A percentile compares a stretch with the other conserved stretches of the same genome.
Evolutionary conservation across 495 filamentous ascomycete species (phyloP).

Genomic region (Neurospora hispaniola): DNA sequence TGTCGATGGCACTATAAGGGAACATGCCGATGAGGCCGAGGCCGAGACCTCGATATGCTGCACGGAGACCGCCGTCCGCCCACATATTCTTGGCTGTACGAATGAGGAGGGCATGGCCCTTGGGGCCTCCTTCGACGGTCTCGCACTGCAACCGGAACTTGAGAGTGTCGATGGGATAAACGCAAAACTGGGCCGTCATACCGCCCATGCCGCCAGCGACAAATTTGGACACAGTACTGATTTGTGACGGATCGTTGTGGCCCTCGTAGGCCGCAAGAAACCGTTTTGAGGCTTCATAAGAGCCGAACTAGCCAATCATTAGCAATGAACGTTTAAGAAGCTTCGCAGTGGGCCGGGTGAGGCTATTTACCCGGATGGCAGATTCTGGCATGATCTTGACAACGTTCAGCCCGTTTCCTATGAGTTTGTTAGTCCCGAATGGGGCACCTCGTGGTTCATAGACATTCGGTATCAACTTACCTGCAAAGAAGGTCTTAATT

Average conservation of each 20-base stretch:
- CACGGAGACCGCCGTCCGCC: slow-evolving; percentile 55
- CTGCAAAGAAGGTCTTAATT: slow-evolving; percentile 87
- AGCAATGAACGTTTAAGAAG: slow-evolving; percentile 5
- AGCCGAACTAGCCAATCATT: slow-evolving; percentile 55
- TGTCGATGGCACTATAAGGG: slow-evolving; percentile 93
- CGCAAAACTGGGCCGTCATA: slow-evolving; percentile 90
- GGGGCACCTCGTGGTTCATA: not conserved
- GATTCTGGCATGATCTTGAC: slow-evolving; percentile 97
- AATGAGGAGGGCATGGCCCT: slow-evolving; percentile 74
- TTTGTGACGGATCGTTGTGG: slow-evolving; percentile 66
- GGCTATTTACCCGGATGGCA: slow-evolving; percentile 55
- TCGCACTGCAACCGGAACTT: slow-evolving; percentile 97
- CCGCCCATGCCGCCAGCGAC: slow-evolving; percentile 82
- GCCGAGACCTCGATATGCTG: slow-evolving; percentile 85
- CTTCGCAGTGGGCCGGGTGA: not conserved
- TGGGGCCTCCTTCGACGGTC: slow-evolving; percentile 72
- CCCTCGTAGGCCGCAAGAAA: slow-evolving; percentile 80
- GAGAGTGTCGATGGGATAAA: slow-evolving; percentile 93
- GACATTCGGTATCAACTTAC: slow-evolving; percentile 36
- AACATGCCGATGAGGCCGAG: slow-evolving; percentile 95
- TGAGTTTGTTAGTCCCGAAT: slow-evolving; percentile 20
- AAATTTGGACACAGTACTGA: slow-evolving; percentile 78
- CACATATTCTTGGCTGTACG: slow-evolving; percentile 79
- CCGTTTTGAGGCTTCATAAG: slow-evolving; percentile 90
- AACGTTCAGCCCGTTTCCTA: slow-evolving; percentile 94